Base-by-base conservation (phyloP, 441 rosid species). In the Syzygium syzygioides region DNA sequence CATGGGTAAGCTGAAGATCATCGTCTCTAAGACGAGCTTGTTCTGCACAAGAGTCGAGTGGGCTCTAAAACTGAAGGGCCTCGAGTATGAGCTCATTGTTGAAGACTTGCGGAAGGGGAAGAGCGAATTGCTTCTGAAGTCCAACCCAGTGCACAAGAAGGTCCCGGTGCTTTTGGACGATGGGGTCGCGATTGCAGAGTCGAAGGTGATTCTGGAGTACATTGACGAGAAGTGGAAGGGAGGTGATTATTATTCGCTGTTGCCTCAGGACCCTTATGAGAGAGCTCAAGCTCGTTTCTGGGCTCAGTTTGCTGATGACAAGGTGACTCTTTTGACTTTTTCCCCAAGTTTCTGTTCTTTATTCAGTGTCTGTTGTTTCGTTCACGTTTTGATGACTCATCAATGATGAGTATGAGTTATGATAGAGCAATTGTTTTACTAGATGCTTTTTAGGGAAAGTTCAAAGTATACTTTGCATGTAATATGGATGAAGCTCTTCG, bases 241-340 rank as follows among this genome's bases (percentile, higher is more conserved):
- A n/a, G 92, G 90, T 10, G 88, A 91, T 86, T 41, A 87, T 86
- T 34, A 71, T 91, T 55, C 87, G n/a, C 66, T 92, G 91, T 91
- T 93, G 87, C 94, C 97, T 7, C 76, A 90, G 9, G 94, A 94
- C 53, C 93, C 95, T 0, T 89, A 90, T 68, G 92, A 94, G 28
- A 94, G 93, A 86, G 95, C 95, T 55, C 91, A 84, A 3, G 94
- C 95, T 89, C 94, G 94, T 9, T 93, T 95, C 56, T 93, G 94
- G 94, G 94, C 94, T 23, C 87, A 88, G 64, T 94, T 93, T 83
- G 66, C 90, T 54, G 96, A 95, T 62, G 95, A 93, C 18, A 95
- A 95, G 89, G 96, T 94, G 28, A 41, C 20, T 34, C 32, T 19
- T 86, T 84, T 52, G 14, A 45, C 7, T 20, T 71, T 19, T 71